Conservation (phyloP, 345 rosid species). For the Clarkia xantiana region DNA sequence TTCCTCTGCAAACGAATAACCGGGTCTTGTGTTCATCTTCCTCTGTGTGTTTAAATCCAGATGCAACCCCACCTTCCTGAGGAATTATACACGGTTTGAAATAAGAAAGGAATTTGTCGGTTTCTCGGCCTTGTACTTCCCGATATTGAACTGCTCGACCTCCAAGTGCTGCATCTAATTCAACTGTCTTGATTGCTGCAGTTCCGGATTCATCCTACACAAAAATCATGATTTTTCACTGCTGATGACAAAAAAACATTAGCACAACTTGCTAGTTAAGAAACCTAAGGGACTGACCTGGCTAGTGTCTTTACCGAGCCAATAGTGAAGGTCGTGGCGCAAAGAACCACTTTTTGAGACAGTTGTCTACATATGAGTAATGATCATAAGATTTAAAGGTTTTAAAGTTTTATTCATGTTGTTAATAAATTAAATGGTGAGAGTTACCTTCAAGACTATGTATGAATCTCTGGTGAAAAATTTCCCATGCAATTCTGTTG, state of each 20-base stretch:
- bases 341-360: slow-evolving; percentile 58
- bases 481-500: slow-evolving; percentile 62
- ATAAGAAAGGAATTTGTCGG: slow-evolving; percentile 83
- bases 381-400: too few relatives aligned
- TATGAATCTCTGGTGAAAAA: slow-evolving; percentile 96
- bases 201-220: slow-evolving; percentile 84
- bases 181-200: slow-evolving; percentile 83
- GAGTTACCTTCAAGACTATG: slow-evolving; percentile 59
- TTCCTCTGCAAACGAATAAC: slow-evolving; percentile 81
- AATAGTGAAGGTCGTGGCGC: slow-evolving; percentile 74
- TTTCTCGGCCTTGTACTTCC: slow-evolving; percentile 91
- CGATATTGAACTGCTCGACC: slow-evolving; percentile 98
- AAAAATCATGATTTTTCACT: too few relatives aligned
- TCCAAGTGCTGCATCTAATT: slow-evolving; percentile 94
- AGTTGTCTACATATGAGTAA: slow-evolving; percentile 37
- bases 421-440: not conserved
- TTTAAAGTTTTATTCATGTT: not conserved
- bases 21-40: slow-evolving; percentile 66
- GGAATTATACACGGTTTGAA: slow-evolving; percentile 98
- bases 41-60: slow-evolving; percentile 71
- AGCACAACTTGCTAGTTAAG: too few relatives aligned
- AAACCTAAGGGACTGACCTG: slow-evolving; percentile 26
- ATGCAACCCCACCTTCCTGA: slow-evolving; percentile 78
- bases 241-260: too few relatives aligned
- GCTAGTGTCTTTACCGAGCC: slow-evolving; percentile 87